Evolutionary conservation across 2,329 filamentous ascomycete species (phyloP).

Genomic region (Cladophialophora immunda): DNA sequence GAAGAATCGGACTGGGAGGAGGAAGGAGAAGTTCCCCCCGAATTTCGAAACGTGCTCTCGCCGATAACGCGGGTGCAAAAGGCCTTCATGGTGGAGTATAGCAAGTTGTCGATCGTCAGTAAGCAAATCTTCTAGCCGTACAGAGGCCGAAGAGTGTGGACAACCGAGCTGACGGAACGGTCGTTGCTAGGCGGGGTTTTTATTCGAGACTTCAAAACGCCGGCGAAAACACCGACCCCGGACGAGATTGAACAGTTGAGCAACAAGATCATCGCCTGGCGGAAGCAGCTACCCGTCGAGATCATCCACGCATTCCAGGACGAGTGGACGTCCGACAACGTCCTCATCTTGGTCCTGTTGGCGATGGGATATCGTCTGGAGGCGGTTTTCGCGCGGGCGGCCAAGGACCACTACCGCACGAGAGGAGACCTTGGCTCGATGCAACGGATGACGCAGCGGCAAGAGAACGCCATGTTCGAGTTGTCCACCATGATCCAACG

Average conservation of each 20-base stretch:
- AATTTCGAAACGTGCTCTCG: neutral
- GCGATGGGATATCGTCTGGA: constrained; percentile 14
- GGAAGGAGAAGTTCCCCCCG: neutral
- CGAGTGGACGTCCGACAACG: constrained; percentile 13
- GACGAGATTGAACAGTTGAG: constrained; percentile 13
- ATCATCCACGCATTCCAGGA: constrained; percentile 12
- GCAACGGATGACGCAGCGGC: neutral
- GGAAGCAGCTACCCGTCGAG: constrained; percentile 10
- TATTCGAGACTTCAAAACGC: constrained; percentile 18
- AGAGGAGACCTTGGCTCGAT: neutral
- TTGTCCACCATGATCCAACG: constrained; percentile 20
- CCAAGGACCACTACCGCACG: constrained; percentile 1
- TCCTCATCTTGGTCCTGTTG: constrained; percentile 15
- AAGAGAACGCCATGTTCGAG: constrained; percentile 19
- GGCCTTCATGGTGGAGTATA: constrained; percentile 16
- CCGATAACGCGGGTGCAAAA: constrained; percentile 12
- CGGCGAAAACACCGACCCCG: neutral
- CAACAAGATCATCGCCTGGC: constrained; percentile 4
- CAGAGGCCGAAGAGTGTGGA: neutral
- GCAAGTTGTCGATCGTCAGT: constrained; percentile 20
- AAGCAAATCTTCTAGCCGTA: too few relatives aligned
- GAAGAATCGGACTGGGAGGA: constrained; percentile 6
- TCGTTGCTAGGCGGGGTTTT: neutral
- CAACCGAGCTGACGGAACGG: neutral
- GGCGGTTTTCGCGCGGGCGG: constrained; percentile 7